Base-by-base conservation (phyloP, 495 filamentous ascomycete species). In the Aspergillus kassunensis region DNA sequence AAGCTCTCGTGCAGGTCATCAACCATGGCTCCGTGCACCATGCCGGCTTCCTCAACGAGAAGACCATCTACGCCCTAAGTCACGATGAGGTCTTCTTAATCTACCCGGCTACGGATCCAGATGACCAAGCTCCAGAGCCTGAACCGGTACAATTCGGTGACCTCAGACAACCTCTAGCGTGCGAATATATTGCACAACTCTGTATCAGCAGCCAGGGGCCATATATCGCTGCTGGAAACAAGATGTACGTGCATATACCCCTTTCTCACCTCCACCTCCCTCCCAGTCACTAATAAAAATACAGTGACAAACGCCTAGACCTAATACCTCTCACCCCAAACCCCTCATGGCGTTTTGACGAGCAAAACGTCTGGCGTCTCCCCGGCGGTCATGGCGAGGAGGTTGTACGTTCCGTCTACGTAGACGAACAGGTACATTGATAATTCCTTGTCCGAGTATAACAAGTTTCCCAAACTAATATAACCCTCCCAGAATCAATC, bases 1-100 rank as follows among this genome's bases (percentile, higher is more conserved):
- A 96, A 18, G 87, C 91, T 0, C 72, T 96, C 6, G 71, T 87
- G 30, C 88, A 91, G 62, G 86, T 93, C 11, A 84, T 95, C 67
- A 97, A 98, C 71, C 89, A 93, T 65, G 83, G 76, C 55, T 92
- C 90, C 2, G 82, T 98, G 30, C 89, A 95, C 66, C 88, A 85
- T 54, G 85, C 90, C 16, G 89, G 85, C 13, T 97, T 96, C 65
- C 71, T 96, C 5, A 79, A 74, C 49, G 70, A 80, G 23, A 78
- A 74, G 7, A 80, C 85, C 48, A 79, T 92, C 55, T 92, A 79
- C 61, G 87, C 84, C 13, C 66, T 91, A 3, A 90, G 86, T 52
- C 86, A 91, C 61, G 89, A 95, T 64, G 88, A 95, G 64, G 79
- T 76, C 42, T 81, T 96, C 36, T 86, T 87, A 6, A 76, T 95